phyloP scores from a whole-genome alignment of 768 basidiomycete genomes.

The Pleurotus citrinopileatus region DNA sequence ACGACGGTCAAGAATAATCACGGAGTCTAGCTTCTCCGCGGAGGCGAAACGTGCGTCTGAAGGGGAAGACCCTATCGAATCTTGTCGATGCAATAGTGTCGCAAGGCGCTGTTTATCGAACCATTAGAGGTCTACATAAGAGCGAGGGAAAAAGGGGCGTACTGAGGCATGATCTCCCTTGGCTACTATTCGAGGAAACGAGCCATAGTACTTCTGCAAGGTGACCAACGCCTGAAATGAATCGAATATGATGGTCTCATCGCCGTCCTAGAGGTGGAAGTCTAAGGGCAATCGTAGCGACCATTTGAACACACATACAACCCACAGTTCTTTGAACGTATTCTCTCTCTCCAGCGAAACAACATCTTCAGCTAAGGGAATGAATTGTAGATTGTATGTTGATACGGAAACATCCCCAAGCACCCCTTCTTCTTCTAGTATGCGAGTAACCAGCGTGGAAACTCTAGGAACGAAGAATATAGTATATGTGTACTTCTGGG shows the following conservation, averaged over 20 bases:
- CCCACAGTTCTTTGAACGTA: slow-evolving; percentile 87
- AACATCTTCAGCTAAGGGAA: slow-evolving; percentile 91
- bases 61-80: slow-evolving; percentile 28
- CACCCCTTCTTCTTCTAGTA: slow-evolving; percentile 96
- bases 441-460: slow-evolving; percentile 81
- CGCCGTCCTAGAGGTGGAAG: slow-evolving; percentile 69
- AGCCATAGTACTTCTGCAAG: slow-evolving; percentile 81
- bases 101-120: slow-evolving; percentile 61
- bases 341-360: slow-evolving; percentile 85
- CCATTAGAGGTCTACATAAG: background rate
- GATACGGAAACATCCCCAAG: slow-evolving; percentile 89
- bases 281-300: slow-evolving; percentile 11
- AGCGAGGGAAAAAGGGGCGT: slow-evolving; percentile 18
- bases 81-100: slow-evolving; percentile 62
- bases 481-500: slow-evolving; percentile 80
- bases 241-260: slow-evolving; percentile 87
- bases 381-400: slow-evolving; percentile 89
- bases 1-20: slow-evolving; percentile 87
- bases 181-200: slow-evolving; percentile 87
- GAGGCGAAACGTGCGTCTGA: slow-evolving; percentile 40
- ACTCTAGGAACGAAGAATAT: slow-evolving; percentile 84
- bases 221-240: slow-evolving; percentile 84
- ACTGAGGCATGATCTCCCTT: slow-evolving; percentile 90
- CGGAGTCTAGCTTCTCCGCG: slow-evolving; percentile 71
- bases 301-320: slow-evolving; percentile 53